Conservation (phyloP, 768 basidiomycete species). For the Boletus sp. region DNA sequence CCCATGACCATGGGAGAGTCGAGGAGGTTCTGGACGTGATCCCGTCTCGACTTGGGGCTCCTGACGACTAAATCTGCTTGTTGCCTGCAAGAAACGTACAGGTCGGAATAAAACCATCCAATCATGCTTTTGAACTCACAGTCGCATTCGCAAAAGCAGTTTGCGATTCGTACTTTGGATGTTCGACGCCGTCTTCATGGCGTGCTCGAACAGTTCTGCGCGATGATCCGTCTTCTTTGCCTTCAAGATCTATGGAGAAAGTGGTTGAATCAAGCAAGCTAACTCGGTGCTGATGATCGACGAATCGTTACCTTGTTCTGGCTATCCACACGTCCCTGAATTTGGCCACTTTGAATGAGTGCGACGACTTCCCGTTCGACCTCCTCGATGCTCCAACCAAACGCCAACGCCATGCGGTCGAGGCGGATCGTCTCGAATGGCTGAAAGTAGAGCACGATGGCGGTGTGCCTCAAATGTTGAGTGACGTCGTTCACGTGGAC, state of each 20-base stretch:
- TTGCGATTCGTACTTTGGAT: conserved; percentile 76
- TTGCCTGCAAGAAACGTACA: conserved; percentile 47
- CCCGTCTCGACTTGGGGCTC: conserved; percentile 47
- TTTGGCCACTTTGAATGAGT: conserved; percentile 74
- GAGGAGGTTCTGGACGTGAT: conserved; percentile 15
- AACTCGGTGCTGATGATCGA: not conserved
- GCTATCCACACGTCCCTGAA: conserved; percentile 84
- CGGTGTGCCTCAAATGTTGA: conserved; percentile 69
- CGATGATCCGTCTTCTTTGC: conserved; percentile 81
- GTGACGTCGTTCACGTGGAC: conserved; percentile 65
- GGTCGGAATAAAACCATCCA: not conserved
- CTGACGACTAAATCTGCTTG: conserved; percentile 79
- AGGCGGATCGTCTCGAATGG: conserved; percentile 86
- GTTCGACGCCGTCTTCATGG: conserved; percentile 69
- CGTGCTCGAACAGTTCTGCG: conserved; percentile 69
- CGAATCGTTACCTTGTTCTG: conserved; percentile 70
- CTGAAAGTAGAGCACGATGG: conserved; percentile 85
- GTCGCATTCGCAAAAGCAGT: conserved; percentile 74
- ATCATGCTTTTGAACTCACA: conserved; percentile 49
- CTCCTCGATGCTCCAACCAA: conserved; percentile 75
- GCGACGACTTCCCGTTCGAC: conserved; percentile 72
- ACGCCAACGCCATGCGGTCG: conserved; percentile 80
- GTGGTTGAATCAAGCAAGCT: not conserved
- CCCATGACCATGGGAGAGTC: conserved; percentile 19
- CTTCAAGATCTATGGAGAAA: conserved; percentile 60